Percentiles rank a stretch among this genome's conserved stretches.
phyloP scores from a whole-genome alignment of 306 rosid genomes.

The Citrullus colocynthis region DNA sequence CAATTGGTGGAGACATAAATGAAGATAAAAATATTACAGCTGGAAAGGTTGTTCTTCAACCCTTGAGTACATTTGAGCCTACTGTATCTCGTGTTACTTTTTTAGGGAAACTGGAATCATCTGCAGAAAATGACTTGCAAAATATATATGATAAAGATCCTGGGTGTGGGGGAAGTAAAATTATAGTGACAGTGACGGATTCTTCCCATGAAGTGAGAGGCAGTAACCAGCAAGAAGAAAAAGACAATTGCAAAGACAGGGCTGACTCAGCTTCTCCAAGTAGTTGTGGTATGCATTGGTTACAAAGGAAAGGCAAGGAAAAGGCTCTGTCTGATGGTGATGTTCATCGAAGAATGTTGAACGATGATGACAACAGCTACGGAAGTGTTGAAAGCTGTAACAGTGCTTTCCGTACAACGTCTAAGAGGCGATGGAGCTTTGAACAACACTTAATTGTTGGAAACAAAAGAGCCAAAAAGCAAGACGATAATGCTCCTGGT shows the following conservation, averaged over 20 bases:
- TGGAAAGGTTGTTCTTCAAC: slow-evolving; percentile 15
- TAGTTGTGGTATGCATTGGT: slow-evolving; percentile 21
- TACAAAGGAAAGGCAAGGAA: slow-evolving; percentile 42
- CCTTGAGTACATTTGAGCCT: slow-evolving; percentile 4
- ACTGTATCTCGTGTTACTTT: slow-evolving; percentile 5
- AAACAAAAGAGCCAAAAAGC: slow-evolving; percentile 35
- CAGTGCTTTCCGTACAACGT: slow-evolving; percentile 22
- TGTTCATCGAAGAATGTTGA: slow-evolving; percentile 23
- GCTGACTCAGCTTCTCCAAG: slow-evolving; percentile 30
- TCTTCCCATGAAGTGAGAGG: slow-evolving; percentile 8
- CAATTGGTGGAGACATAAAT: slow-evolving; percentile 16
- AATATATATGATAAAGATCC: slow-evolving; percentile 16
- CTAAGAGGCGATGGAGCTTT: slow-evolving; percentile 41
- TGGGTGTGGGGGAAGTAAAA: slow-evolving; percentile 16
- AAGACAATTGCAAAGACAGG: slow-evolving; percentile 7
- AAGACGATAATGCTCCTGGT: slow-evolving; percentile 24
- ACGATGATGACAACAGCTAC: slow-evolving; percentile 30
- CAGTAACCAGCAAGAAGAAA: slow-evolving; percentile 19
- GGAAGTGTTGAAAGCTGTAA: slow-evolving; percentile 54
- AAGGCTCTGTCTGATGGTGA: slow-evolving; percentile 36
- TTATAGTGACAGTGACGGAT: slow-evolving; percentile 17
- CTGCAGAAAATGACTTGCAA: slow-evolving; percentile 44
- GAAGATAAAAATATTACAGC: slow-evolving; percentile 15
- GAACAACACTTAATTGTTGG: slow-evolving; percentile 39
- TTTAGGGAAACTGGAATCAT: slow-evolving; percentile 29